Evolutionary conservation across 257 asterid species (phyloP), one percentile per base, ranked within the genome.

Genomic region (Petrea volubilis): DNA sequence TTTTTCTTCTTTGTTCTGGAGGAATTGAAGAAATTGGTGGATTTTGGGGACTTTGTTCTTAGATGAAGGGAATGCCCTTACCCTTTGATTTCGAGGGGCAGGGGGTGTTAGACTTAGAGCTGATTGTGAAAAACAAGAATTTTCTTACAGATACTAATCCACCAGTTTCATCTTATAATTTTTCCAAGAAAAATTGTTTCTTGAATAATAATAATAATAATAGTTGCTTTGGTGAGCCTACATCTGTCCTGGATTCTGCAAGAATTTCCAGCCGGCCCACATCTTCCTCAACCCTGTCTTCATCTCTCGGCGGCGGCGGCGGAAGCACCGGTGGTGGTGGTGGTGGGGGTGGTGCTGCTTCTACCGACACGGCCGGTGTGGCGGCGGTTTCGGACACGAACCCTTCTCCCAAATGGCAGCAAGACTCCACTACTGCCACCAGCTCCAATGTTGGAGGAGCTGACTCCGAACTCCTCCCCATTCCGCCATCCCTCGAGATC

Each of bases 41-140:
- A 49, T 14, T 23, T 64, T 64, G 81, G 79, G 81, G 72, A 55
- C 60, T 76, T 67, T 51, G 80, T 72, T 56, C 24, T 71, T 81
- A 86, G 86, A 90, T 86, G 97, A 91, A 83, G 96, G 91, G 94
- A 82, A 91, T 87, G 90, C 97, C 99, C 98, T 91, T 94, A 74
- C 88, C 97, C 97, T 88, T 84, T 82, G 91, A 87, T 72, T 87
- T 86, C 84, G 81, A 90, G 88, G 95, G 93, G 88, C 83, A 91
- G 90, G 97, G 96, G 90, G 94, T 78, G 75, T 72, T 88, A 33
- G 85, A 90, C 44, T 84, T 87, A 10, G 87, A 82, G 27, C 74
- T 66, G 44, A 44, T 85, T 65, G 65, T 78, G 7, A 69, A 76
- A n/a, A 79, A 71, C 47, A 74, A 31, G 23, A 56, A 29, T 20